phyloP scores from a whole-genome alignment of 2,329 filamentous ascomycete species.

The Phyllosticta capitalensis region DNA sequence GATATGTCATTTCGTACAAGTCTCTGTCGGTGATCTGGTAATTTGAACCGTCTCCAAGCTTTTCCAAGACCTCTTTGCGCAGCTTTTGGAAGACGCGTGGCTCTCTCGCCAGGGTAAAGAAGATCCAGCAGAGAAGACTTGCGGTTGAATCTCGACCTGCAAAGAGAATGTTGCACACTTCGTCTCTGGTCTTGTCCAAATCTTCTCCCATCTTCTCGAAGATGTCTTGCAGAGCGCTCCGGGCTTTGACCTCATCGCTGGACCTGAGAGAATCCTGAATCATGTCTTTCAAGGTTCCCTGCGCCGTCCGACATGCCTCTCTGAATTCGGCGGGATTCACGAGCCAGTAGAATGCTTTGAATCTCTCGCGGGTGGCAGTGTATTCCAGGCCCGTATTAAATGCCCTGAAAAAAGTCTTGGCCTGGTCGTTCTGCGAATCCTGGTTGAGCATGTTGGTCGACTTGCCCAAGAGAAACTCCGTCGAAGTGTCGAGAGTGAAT shows the following conservation, averaged over 20 bases:
- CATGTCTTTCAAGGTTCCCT: background rate
- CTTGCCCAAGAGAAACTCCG: constrained; percentile 27
- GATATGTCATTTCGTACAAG: constrained; percentile 10
- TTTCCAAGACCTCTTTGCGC: constrained; percentile 17
- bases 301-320: background rate
- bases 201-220: background rate
- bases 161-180: background rate
- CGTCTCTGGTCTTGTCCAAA: background rate
- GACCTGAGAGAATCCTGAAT: background rate
- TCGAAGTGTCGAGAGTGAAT: constrained; percentile 31
- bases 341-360: background rate
- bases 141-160: background rate
- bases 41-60: background rate
- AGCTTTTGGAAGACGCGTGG: constrained; percentile 35
- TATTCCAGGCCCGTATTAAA: background rate
- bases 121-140: background rate
- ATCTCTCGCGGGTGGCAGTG: background rate
- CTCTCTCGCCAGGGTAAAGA: constrained; percentile 20
- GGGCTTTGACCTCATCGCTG: background rate
- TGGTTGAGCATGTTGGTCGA: background rate
- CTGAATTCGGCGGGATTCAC: background rate
- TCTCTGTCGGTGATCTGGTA: background rate
- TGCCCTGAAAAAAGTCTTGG: background rate
- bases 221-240: background rate
- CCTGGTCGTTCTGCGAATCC: background rate